Evolutionary conservation across 2,329 filamentous ascomycete species (phyloP).

Genomic region (Blastomyces gilchristii): DNA sequence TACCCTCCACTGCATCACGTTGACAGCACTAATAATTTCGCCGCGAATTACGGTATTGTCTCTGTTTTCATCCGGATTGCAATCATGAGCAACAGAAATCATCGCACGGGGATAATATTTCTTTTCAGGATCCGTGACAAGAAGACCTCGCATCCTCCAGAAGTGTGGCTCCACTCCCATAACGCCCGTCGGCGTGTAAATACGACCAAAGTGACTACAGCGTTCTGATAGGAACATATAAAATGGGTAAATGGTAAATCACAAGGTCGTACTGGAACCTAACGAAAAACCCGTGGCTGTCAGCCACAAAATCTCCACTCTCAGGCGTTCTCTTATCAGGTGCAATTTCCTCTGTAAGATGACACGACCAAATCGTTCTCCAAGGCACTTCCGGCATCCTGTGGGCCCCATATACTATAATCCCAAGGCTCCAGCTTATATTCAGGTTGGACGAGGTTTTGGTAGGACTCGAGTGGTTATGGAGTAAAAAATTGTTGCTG

Average conservation of each 20-base stretch:
- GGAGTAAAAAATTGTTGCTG: background rate
- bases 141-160: background rate
- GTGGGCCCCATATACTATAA: background rate
- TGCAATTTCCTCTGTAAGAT: background rate
- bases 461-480: background rate
- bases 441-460: background rate
- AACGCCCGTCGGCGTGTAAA: too few species aligned
- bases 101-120: background rate
- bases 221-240: too few species aligned
- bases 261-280: too few species aligned
- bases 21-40: background rate
- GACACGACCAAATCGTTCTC: too few species aligned
- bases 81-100: background rate
- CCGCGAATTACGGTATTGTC: background rate
- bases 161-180: too few species aligned
- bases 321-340: background rate
- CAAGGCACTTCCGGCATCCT: background rate
- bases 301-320: too few species aligned
- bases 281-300: too few species aligned
- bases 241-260: too few species aligned
- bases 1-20: background rate
- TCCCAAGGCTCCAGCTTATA: background rate
- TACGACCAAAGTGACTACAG: too few species aligned
- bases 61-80: background rate
- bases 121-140: background rate